Evolutionary conservation across 768 basidiomycete species (phyloP).

Genomic region (Gautieria morchelliformis): DNA sequence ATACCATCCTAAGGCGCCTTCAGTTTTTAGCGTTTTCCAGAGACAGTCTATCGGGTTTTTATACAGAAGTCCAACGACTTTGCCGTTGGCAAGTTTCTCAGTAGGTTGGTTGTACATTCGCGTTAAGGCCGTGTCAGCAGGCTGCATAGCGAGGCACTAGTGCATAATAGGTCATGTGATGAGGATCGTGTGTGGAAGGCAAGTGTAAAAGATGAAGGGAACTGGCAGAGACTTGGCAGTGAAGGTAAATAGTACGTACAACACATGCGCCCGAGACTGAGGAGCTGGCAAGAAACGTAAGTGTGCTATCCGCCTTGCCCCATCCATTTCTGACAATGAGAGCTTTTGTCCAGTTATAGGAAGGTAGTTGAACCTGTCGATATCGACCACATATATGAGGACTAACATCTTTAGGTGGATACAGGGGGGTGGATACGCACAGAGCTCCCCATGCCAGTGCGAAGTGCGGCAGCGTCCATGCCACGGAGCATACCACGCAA

Average conservation of each 20-base stretch:
- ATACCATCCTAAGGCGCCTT: conserved; percentile 92
- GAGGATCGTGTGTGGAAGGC: not conserved
- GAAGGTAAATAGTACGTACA: conserved; percentile 35
- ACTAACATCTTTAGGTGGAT: not conserved
- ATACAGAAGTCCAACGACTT: conserved; percentile 66
- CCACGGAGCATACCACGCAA: conserved; percentile 78
- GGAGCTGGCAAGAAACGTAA: conserved; percentile 84
- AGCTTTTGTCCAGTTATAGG: conserved; percentile 89
- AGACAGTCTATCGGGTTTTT: conserved; percentile 92
- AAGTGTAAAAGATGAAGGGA: not conserved
- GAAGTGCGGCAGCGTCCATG: conserved; percentile 85
- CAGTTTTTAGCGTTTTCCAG: conserved; percentile 88
- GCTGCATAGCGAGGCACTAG: conserved; percentile 89
- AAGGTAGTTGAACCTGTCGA: conserved; percentile 82
- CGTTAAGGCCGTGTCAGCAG: conserved; percentile 85
- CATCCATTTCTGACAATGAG: conserved; percentile 61
- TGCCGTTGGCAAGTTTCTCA: conserved; percentile 57
- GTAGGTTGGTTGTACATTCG: conserved; percentile 97
- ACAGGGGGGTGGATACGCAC: conserved; percentile 25
- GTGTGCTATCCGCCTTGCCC: conserved; percentile 65
- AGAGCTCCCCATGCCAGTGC: conserved; percentile 92
- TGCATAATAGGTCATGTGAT: not conserved
- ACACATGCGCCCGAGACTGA: conserved; percentile 87
- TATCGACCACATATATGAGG: conserved; percentile 2
- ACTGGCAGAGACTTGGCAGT: not conserved